Evolutionary conservation across 2,329 filamentous ascomycete genomes (phyloP).

Genomic region (Alternaria ethzedia): DNA sequence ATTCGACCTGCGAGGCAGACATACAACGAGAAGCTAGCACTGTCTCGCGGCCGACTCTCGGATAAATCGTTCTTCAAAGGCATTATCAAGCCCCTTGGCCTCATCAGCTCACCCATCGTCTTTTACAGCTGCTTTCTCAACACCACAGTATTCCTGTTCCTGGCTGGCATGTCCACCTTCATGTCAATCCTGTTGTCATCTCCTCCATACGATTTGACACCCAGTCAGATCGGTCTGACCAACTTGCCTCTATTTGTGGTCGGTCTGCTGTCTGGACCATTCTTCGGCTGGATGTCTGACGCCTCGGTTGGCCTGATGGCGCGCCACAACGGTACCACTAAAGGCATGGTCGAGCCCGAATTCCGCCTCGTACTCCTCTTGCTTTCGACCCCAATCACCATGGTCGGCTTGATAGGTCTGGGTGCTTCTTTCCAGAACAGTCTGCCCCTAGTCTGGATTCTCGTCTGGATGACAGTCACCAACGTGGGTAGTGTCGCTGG

Average conservation of each 20-base stretch:
- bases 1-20: not conserved
- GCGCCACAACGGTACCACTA: constrained; percentile 14
- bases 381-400: constrained; percentile 11
- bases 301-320: constrained; percentile 13
- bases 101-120: constrained; percentile 15
- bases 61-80: constrained; percentile 19
- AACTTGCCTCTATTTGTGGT: constrained; percentile 17
- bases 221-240: constrained; percentile 18
- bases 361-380: constrained; percentile 19
- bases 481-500: constrained; percentile 11
- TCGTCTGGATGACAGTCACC: constrained; percentile 15
- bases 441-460: constrained; percentile 10
- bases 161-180: constrained; percentile 15
- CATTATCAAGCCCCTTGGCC: constrained; percentile 15
- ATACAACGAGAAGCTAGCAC: constrained; percentile 7
- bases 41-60: constrained; percentile 11
- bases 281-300: constrained; percentile 21
- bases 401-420: constrained; percentile 13
- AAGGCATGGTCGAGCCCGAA: constrained; percentile 17
- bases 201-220: constrained; percentile 15
- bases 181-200: constrained; percentile 18
- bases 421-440: constrained; percentile 10
- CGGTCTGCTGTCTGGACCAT: constrained; percentile 10
- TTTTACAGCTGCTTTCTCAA: constrained; percentile 22
- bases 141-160: constrained; percentile 11